Evolutionary conservation across 73 alveolate species (phyloP).

Genomic region (Tetrahymena borealis): DNA sequence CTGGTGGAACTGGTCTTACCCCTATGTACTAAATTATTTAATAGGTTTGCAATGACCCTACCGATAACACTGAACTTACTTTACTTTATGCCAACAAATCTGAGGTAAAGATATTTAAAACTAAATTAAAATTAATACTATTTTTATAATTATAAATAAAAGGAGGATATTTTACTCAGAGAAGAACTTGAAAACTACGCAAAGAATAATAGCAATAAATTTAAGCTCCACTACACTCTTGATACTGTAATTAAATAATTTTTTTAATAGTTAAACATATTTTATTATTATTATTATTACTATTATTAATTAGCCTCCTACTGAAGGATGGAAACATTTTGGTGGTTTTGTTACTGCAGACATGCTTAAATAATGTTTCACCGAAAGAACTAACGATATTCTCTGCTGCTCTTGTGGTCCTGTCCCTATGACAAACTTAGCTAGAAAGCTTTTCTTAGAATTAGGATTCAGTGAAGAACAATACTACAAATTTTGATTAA

Average conservation of each 20-base stretch:
- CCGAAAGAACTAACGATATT: slow-evolving; percentile 45
- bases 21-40: slow-evolving; percentile 60
- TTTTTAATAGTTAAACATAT: no score
- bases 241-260: slow-evolving; percentile 41
- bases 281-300: no score
- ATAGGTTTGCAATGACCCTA: slow-evolving; percentile 37
- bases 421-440: slow-evolving; percentile 54
- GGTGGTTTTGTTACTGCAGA: slow-evolving; percentile 61
- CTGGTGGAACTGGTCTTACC: slow-evolving; percentile 83
- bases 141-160: neutral
- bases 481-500: slow-evolving; percentile 56
- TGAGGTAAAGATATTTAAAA: slow-evolving; percentile 2
- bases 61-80: slow-evolving; percentile 44
- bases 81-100: slow-evolving; percentile 62
- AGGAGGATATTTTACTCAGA: slow-evolving; percentile 57
- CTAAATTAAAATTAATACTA: neutral
- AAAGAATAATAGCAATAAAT: slow-evolving; percentile 41
- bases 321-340: slow-evolving; percentile 56
- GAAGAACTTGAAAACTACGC: slow-evolving; percentile 60
- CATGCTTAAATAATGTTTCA: slow-evolving; percentile 49
- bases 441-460: slow-evolving; percentile 37
- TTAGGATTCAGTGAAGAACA: slow-evolving; percentile 55
- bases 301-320: no score
- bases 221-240: slow-evolving; percentile 53
- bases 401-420: slow-evolving; percentile 75